Evolutionary conservation across 768 basidiomycete species (phyloP).

Genomic region (Kwoniella shandongensis): DNA sequence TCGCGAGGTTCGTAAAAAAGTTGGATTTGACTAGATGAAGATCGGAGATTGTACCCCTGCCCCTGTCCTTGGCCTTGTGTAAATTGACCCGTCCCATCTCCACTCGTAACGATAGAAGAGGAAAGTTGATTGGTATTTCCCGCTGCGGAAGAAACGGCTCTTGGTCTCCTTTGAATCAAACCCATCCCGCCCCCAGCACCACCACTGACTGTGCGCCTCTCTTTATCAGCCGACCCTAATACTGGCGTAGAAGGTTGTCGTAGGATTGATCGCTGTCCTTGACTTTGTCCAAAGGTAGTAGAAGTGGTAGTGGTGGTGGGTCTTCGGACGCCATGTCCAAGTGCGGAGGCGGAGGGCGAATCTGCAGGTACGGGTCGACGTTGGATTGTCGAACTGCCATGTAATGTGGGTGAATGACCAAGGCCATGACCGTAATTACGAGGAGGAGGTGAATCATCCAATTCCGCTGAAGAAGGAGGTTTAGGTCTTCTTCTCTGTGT

Average conservation of each 20-base stretch:
- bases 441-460: conserved; percentile 5
- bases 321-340: neutral
- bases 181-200: no score
- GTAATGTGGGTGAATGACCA: neutral
- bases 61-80: neutral
- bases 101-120: no score
- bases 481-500: conserved; percentile 20
- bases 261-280: conserved; percentile 14
- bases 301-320: neutral
- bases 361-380: conserved; percentile 1
- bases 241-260: conserved; percentile 33
- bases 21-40: conserved; percentile 3
- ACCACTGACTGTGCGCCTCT: neutral
- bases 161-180: neutral
- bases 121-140: neutral
- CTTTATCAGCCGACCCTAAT: conserved; percentile 2
- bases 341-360: neutral
- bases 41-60: conserved; percentile 1
- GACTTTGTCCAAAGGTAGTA: conserved; percentile 1
- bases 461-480: conserved; percentile 23
- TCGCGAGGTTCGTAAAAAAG: conserved; percentile 22
- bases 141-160: conserved; percentile 13
- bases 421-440: no score
- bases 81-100: no score
- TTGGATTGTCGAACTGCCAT: neutral